A percentile compares a stretch with the other conserved stretches of the same genome.
phyloP scores from a whole-genome alignment of 441 rosid species.

The Syzygium syzygioides region DNA sequence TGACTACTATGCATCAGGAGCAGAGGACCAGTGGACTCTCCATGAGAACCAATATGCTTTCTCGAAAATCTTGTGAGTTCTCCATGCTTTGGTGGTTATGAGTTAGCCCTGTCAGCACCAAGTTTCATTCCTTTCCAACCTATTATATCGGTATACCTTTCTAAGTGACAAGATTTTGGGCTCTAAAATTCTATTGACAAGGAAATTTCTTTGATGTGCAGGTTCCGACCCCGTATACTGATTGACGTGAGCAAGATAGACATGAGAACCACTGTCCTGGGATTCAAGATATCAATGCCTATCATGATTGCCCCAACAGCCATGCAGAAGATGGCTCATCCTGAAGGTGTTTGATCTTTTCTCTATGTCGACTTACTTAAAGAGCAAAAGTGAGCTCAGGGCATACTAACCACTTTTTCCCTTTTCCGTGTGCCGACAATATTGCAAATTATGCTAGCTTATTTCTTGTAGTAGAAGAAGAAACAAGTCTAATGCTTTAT shows the following conservation, averaged over 20 bases:
- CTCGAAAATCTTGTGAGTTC: constrained; percentile 76
- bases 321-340: constrained; percentile 99
- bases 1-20: constrained; percentile 96
- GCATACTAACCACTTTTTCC: not conserved
- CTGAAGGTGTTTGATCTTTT: constrained; percentile 52
- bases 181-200: not conserved
- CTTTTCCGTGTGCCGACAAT: not conserved
- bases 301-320: constrained; percentile 99
- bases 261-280: constrained; percentile 66
- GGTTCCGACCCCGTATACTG: constrained; percentile 92
- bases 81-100: not conserved
- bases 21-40: constrained; percentile 96
- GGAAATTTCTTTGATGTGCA: not conserved
- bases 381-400: not conserved
- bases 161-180: not conserved
- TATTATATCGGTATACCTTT: not conserved
- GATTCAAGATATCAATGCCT: constrained; percentile 92
- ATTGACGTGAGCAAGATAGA: constrained; percentile 86
- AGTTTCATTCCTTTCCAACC: not conserved
- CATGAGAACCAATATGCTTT: constrained; percentile 78
- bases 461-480: not conserved
- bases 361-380: not conserved
- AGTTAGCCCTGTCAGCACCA: not conserved
- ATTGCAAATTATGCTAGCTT: not conserved
- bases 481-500: not conserved